These are phyloP conservation scores for Neltuma alba DNA, from an alignment of 306 rosid species.

Conservation along the genomic window DNA sequence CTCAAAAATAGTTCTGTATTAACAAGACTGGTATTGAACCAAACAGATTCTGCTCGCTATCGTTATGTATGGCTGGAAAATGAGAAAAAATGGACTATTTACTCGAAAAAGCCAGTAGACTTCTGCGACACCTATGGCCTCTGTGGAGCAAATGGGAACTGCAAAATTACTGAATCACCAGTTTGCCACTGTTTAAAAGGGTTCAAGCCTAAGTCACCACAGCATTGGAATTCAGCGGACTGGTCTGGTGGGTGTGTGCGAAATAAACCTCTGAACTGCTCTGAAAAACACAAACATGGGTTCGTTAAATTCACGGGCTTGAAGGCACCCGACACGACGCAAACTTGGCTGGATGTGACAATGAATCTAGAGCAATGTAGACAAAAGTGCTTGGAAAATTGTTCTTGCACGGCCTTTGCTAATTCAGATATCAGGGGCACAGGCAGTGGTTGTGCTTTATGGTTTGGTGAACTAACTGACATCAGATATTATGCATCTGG, in stretches of 20 bases:
- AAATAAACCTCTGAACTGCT: neutral
- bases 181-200: too few species aligned
- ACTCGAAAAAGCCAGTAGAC: too few species aligned
- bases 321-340: neutral
- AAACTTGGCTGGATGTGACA: neutral
- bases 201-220: too few species aligned
- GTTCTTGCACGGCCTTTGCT: neutral
- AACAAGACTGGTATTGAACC: neutral
- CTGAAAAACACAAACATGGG: neutral
- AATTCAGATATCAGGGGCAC: neutral
- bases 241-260: neutral
- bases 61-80: neutral
- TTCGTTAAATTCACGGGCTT: neutral
- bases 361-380: neutral
- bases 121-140: too few species aligned
- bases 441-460: neutral
- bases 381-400: neutral
- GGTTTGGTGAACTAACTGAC: neutral
- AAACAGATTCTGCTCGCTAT: neutral
- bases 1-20: neutral
- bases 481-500: too few species aligned
- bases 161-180: neutral
- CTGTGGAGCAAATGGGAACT: too few species aligned
- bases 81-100: neutral
- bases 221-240: too few species aligned